phyloP scores from a whole-genome alignment of 176 grass and related monocot genomes.

The Zizania latifolia region DNA sequence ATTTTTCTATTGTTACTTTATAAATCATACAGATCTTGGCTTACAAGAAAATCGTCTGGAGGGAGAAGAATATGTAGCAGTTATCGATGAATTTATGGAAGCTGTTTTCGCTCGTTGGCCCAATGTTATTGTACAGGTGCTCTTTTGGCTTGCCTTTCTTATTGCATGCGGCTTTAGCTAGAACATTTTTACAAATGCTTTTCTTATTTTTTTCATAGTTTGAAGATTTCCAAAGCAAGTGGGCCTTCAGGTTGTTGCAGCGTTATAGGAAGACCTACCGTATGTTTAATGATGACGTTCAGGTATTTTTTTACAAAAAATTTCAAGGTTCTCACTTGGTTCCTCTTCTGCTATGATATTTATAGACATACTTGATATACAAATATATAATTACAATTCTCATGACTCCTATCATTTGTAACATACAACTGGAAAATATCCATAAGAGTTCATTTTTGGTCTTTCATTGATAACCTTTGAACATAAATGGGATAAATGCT shows the following conservation, averaged over 20 bases:
- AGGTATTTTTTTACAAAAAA: constrained; percentile 44
- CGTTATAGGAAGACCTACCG: constrained; percentile 87
- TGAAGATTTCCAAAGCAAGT: constrained; percentile 99
- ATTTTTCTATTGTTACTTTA: constrained; percentile 24
- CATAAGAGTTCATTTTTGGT: neutral
- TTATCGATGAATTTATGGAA: constrained; percentile 99
- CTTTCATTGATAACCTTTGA: neutral
- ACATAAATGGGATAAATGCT: neutral
- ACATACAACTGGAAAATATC: neutral
- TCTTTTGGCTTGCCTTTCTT: neutral
- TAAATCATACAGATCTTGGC: constrained; percentile 55
- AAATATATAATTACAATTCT: neutral
- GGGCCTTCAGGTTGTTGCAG: constrained; percentile 91
- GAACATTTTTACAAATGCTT: constrained; percentile 7
- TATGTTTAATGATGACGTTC: constrained; percentile 99
- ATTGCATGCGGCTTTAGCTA: neutral
- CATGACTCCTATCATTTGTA: neutral
- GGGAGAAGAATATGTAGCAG: constrained; percentile 89
- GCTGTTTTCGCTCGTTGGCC: constrained; percentile 95
- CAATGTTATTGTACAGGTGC: constrained; percentile 95
- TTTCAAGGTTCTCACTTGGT: neutral
- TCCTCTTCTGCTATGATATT: neutral
- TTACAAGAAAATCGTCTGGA: constrained; percentile 89
- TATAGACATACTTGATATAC: neutral
- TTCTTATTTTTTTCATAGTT: constrained; percentile 46